These are phyloP conservation scores for Litsea cubeba DNA, from an alignment of 164 flowering plant genomes.

Conservation along the genomic window DNA sequence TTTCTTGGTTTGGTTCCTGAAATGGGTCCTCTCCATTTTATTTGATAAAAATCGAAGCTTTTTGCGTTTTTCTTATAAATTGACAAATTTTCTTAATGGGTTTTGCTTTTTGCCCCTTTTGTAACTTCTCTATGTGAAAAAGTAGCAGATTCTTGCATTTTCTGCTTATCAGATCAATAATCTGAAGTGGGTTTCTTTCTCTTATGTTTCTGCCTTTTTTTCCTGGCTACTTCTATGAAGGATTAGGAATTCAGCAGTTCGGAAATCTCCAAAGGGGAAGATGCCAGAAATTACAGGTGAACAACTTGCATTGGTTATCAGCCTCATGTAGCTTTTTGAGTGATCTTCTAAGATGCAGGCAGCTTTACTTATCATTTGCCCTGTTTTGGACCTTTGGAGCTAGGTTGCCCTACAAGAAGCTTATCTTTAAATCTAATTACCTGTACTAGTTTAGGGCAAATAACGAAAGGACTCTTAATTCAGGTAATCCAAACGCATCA, in stretches of 20 bases:
- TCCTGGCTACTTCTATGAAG: constrained; percentile 22
- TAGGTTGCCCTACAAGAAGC: too few species aligned
- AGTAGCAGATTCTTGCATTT: background rate
- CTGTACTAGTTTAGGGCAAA: too few species aligned
- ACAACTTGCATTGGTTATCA: background rate
- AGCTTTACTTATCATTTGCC: too few species aligned
- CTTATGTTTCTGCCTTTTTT: background rate
- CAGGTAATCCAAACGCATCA: too few species aligned
- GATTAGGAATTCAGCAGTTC: constrained; percentile 34
- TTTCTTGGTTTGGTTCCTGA: background rate
- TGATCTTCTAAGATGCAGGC: background rate
- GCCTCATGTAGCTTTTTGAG: background rate
- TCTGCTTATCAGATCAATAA: background rate
- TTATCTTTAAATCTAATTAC: too few species aligned
- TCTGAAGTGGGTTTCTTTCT: background rate
- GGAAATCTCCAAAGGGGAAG: constrained; percentile 43
- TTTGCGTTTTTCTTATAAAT: background rate
- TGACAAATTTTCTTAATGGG: background rate
- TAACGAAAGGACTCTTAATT: background rate
- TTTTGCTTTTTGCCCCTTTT: constrained; percentile 1
- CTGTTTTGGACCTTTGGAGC: background rate
- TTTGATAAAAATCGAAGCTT: background rate
- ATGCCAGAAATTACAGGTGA: constrained; percentile 24
- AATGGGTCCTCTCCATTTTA: background rate
- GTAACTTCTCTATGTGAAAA: background rate